phyloP scores from a whole-genome alignment of 495 filamentous ascomycete genomes.

The Daldinia caldariorum region DNA sequence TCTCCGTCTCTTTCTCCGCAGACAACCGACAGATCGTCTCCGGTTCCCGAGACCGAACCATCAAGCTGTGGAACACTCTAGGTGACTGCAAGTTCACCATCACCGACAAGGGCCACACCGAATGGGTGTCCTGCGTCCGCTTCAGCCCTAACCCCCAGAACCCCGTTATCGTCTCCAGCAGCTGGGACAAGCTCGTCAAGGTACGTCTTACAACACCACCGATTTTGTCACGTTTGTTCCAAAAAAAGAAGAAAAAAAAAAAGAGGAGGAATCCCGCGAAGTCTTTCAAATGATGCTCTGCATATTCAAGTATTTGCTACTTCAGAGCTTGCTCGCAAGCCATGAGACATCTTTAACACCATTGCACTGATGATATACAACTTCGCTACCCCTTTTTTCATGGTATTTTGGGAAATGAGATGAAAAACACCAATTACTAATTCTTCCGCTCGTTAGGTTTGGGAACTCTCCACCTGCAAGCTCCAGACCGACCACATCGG shows the following conservation, averaged over 20 bases:
- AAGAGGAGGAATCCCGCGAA: slow-evolving; percentile 3
- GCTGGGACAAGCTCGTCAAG: slow-evolving; percentile 99
- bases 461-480: slow-evolving; percentile 98
- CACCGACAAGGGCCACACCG: slow-evolving; percentile 99
- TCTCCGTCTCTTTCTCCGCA: slow-evolving; percentile 99
- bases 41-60: slow-evolving; percentile 94
- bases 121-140: slow-evolving; percentile 99
- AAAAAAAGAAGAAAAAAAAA: too few relatives aligned
- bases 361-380: slow-evolving; percentile 75
- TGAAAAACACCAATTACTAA: slow-evolving; percentile 8
- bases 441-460: slow-evolving; percentile 71
- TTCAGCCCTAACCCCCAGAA: slow-evolving; percentile 99
- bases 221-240: not conserved
- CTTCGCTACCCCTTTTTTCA: slow-evolving; percentile 39
- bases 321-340: slow-evolving; percentile 92
- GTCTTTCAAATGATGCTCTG: slow-evolving; percentile 82
- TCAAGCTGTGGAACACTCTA: slow-evolving; percentile 99
- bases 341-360: slow-evolving; percentile 97
- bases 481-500: slow-evolving; percentile 99
- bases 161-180: slow-evolving; percentile 98
- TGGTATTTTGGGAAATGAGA: slow-evolving; percentile 23
- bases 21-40: slow-evolving; percentile 99
- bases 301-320: slow-evolving; percentile 98
- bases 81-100: slow-evolving; percentile 99
- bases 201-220: slow-evolving; percentile 63